Evolutionary conservation across 1,284 basidiomycete genomes (phyloP).

Genomic region (Polyporus tsugae): DNA sequence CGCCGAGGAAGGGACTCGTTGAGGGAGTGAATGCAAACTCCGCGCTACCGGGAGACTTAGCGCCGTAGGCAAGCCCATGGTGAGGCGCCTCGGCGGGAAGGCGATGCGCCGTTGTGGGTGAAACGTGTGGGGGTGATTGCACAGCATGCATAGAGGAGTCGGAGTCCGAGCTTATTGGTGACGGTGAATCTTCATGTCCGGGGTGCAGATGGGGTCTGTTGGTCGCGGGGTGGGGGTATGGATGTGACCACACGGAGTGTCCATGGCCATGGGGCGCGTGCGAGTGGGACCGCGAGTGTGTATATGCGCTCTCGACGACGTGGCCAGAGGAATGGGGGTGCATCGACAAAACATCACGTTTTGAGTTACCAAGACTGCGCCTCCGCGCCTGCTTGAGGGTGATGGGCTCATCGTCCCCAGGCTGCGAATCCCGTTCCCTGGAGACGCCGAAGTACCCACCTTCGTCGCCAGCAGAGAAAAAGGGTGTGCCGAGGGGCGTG

Average conservation of each 20-base stretch:
- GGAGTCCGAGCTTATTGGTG: conserved; percentile 74
- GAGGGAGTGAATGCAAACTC: conserved; percentile 62
- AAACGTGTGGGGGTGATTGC: conserved; percentile 36
- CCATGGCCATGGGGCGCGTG: conserved; percentile 37
- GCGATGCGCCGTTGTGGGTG: conserved; percentile 27
- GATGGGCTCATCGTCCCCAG: conserved; percentile 44
- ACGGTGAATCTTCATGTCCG: conserved; percentile 66
- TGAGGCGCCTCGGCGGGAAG: conserved; percentile 34
- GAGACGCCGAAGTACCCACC: conserved; percentile 53
- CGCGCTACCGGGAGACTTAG: conserved; percentile 24
- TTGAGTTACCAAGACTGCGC: conserved; percentile 50
- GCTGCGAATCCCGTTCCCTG: conserved; percentile 45
- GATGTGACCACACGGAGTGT: conserved; percentile 47
- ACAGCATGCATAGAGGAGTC: conserved; percentile 55
- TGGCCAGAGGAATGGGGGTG: conserved; percentile 56
- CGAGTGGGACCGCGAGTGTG: conserved; percentile 28
- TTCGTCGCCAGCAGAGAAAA: conserved; percentile 47
- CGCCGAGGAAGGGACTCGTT: conserved; percentile 86
- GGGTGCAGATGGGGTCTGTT: conserved; percentile 48
- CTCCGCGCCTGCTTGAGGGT: conserved; percentile 42
- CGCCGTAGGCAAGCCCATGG: conserved; percentile 26
- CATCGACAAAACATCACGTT: conserved; percentile 36
- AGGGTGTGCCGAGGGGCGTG: conserved; percentile 68
- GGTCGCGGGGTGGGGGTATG: conserved; percentile 48
- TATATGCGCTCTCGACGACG: conserved; percentile 44